phyloP scores from a whole-genome alignment of 2,329 filamentous ascomycete species.

The Epichloe gansuensis region DNA sequence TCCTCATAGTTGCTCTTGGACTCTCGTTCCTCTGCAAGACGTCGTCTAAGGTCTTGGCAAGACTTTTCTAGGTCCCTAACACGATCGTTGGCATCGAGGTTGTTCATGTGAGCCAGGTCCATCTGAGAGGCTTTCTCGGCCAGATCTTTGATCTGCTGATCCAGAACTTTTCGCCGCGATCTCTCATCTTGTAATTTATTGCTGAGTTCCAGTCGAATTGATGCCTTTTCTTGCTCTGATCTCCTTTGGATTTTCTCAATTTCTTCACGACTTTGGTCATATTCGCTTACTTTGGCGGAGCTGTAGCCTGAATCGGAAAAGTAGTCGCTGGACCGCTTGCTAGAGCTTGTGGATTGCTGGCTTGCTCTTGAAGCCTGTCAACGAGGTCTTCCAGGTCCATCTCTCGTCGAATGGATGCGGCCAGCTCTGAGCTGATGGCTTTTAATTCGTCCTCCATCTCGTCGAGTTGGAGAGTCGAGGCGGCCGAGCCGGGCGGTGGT shows the following conservation, averaged over 20 bases:
- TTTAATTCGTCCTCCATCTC: slow-evolving; percentile 92
- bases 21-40: slow-evolving; percentile 72
- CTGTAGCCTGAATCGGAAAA: slow-evolving; percentile 93
- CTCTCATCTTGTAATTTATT: slow-evolving; percentile 83
- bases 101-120: slow-evolving; percentile 42
- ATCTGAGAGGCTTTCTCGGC: slow-evolving; percentile 63
- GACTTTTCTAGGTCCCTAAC: slow-evolving; percentile 68
- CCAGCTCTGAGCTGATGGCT: slow-evolving; percentile 85
- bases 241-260: slow-evolving; percentile 72
- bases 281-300: slow-evolving; percentile 64
- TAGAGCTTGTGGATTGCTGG: slow-evolving; percentile 43
- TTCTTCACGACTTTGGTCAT: slow-evolving; percentile 53
- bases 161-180: slow-evolving; percentile 59
- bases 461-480: slow-evolving; percentile 48
- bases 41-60: slow-evolving; percentile 72
- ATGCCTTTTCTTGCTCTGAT: slow-evolving; percentile 83
- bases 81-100: slow-evolving; percentile 43
- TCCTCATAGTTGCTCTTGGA: slow-evolving; percentile 92
- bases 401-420: slow-evolving; percentile 83
- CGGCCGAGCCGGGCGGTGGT: slow-evolving; percentile 28
- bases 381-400: slow-evolving; percentile 95
- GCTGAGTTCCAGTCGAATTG: slow-evolving; percentile 72
- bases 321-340: slow-evolving; percentile 85
- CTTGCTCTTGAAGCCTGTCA: slow-evolving; percentile 74
- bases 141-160: slow-evolving; percentile 72